Evolutionary conservation across 2,329 filamentous ascomycete species (phyloP).

Genomic region (Colletotrichum australisinense): DNA sequence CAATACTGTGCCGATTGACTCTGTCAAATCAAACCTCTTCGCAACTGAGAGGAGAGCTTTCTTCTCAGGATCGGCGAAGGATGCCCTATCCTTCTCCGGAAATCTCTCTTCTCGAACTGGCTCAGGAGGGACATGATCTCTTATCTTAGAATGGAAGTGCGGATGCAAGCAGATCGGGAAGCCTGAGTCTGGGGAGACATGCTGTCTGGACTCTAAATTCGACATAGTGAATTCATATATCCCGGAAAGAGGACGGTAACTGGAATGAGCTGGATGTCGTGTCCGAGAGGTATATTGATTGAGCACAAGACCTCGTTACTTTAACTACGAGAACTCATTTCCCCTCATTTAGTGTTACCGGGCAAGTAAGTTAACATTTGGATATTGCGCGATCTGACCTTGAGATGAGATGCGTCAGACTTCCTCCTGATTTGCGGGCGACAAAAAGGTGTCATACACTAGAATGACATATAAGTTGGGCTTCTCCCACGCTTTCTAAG

Average conservation of each 20-base stretch:
- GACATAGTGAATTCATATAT: slow-evolving; percentile 42
- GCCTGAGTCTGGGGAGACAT: slow-evolving; percentile 61
- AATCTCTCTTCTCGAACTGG: slow-evolving; percentile 42
- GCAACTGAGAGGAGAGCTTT: slow-evolving; percentile 53
- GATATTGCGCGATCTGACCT: neutral
- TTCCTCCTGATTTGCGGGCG: neutral
- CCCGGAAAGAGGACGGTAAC: neutral
- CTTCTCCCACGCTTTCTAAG: neutral
- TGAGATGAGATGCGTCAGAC: neutral
- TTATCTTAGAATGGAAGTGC: slow-evolving; percentile 58
- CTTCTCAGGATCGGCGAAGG: slow-evolving; percentile 57
- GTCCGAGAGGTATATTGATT: neutral
- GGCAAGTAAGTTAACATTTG: neutral
- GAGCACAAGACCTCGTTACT: neutral
- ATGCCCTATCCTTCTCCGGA: slow-evolving; percentile 50
- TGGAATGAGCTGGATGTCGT: neutral
- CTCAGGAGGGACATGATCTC: slow-evolving; percentile 52
- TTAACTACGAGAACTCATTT: neutral
- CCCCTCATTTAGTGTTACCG: neutral
- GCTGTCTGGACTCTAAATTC: slow-evolving; percentile 56
- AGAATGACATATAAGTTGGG: neutral
- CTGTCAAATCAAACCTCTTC: slow-evolving; percentile 53
- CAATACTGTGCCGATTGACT: slow-evolving; percentile 54
- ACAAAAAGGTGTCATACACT: neutral
- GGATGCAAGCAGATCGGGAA: slow-evolving; percentile 58